Base-by-base conservation (phyloP, 208 protist species). In the Leishmania turanica region DNA sequence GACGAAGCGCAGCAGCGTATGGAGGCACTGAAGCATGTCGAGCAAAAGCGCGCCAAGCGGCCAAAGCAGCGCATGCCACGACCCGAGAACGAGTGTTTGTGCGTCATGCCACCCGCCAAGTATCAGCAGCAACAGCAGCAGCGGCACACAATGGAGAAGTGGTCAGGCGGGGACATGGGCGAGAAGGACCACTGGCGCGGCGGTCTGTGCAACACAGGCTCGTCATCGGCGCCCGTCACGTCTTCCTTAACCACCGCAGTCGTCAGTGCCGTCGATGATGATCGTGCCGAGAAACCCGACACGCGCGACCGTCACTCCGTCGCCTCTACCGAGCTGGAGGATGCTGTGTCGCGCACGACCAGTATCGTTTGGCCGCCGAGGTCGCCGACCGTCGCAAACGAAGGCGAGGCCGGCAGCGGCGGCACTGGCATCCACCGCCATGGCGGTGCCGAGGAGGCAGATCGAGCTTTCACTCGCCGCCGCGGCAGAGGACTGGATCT, bases 1-100 rank as follows among this genome's bases (percentile, higher is more conserved):
- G 82, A 89, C 31, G 83, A 83, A 40, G 77, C 82, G 34, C 77
- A 77, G 54, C 82, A 72, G 15, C 78, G 82, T 27, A 78, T 82
- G 51, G 78, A 79, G 15, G 65, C 49, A 27, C 72, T 62, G 72
- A 54, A 47, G 72, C 72, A 27, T 13, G 49, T 45, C 15, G 31
- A 76, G 72, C 49, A 62, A 27, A 40, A 47, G 47, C 72, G 72
- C 13, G 31, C 51, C 31, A 31, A 58, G 49, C 72, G 51, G 45
- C 19, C 24, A 47, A 51, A 37, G 69, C 2, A 54, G 6, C 6
- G 24, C 17, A 31, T 8, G 45, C 1, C 69, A 6, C 40, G 1
- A 51, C 24, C 47, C 27, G 69, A 73, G 45, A 17, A 53, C 15
- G 47, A 45, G 69, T 19, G 6, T 24, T 19, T 9, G 69, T 15